These are phyloP conservation scores for Begonia loranthoides DNA, from an alignment of 306 rosid species.

Conservation along the genomic window DNA sequence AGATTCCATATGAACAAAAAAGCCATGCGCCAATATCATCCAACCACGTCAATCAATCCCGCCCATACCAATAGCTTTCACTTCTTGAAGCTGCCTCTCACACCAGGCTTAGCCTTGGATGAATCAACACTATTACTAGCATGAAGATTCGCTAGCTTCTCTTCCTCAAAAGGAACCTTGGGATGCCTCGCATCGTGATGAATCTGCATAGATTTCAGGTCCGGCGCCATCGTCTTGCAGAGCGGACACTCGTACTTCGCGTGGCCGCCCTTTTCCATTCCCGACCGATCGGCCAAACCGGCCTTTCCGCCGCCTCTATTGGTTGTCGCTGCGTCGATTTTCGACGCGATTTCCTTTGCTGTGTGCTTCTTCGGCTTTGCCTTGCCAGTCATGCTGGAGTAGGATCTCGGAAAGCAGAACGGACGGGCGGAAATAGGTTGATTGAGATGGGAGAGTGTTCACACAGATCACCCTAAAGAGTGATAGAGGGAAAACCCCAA, in stretches of 20 bases:
- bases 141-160: constrained; percentile 47
- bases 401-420: constrained; percentile 11
- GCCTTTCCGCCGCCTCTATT: constrained; percentile 97
- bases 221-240: constrained; percentile 89
- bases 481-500: not conserved
- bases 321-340: constrained; percentile 83
- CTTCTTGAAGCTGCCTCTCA: constrained; percentile 81
- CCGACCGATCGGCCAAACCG: constrained; percentile 59
- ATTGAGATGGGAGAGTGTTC: too few relatives aligned
- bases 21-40: not conserved
- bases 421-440: not conserved
- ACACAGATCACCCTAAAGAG: not conserved
- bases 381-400: constrained; percentile 70
- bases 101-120: constrained; percentile 58
- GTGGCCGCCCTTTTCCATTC: constrained; percentile 72
- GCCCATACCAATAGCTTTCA: constrained; percentile 11
- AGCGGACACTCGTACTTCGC: constrained; percentile 88
- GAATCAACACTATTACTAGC: constrained; percentile 4
- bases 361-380: constrained; percentile 99
- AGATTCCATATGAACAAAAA: too few relatives aligned
- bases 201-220: constrained; percentile 82
- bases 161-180: constrained; percentile 63
- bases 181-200: constrained; percentile 90
- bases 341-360: constrained; percentile 80
- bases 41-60: too few relatives aligned